Evolutionary conservation across 2,329 filamentous ascomycete genomes (phyloP), one percentile per base, ranked within the genome.

Genomic region (Monosporascus ibericus): DNA sequence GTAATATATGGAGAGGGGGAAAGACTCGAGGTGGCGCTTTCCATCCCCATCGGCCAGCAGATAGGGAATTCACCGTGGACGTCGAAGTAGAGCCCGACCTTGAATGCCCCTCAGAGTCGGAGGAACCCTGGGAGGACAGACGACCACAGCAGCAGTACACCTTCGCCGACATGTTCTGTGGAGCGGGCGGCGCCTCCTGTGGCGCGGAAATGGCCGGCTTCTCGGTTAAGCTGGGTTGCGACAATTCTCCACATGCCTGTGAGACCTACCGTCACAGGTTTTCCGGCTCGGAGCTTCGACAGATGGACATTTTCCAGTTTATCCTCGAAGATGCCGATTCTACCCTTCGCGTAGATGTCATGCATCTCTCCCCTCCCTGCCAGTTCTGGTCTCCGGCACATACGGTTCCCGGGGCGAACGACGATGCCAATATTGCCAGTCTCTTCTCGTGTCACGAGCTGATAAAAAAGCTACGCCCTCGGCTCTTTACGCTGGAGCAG

Each of bases 311-410:
- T 0, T 70, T 75, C 36, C 66, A 78, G 2, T 84, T 86, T 48
- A 70, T 83, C 27, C 62, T 60, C 9, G 34, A 38, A 1, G 54
- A 61, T 5, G 46, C 59, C 1, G 54, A 57, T 0, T 58, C 68
- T 0, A 63, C 67, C 2, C 57, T 75, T 8, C 72, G 72, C 4
- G 79, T 86, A 0, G 88, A 94, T 58, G 72, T 92, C 2, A 70
- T 89, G 0, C 90, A 95, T 57, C 68, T 91, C 0, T 90, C 86
- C 0, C 88, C 88, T 0, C 89, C 90, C 0, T 95, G 90, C 52
- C 88, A 92, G 59, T 82, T 79, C 2, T 92, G 85, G 65, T 92
- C 88, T 0, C 81, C 83, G 0, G 86, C 85, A 0, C 85, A 95
- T 54, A 92, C 88, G 0, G 65, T 76, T 0, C 58, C 68, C 0